These are phyloP conservation scores for Thielaviopsis ethacetica DNA, from an alignment of 2,329 filamentous ascomycete genomes.

Conservation along the genomic window DNA sequence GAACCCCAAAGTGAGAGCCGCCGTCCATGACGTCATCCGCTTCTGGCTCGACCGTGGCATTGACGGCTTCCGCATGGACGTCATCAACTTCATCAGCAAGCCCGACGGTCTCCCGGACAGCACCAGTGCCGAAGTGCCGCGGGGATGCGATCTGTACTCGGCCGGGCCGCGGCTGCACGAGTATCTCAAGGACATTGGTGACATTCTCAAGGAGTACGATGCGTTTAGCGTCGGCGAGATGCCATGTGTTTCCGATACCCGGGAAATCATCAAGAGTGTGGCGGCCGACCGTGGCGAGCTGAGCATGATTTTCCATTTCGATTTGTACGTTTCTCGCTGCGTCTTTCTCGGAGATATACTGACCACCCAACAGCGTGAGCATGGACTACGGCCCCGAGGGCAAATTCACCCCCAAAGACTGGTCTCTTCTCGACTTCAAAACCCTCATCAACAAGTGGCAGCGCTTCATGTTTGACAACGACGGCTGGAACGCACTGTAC, in stretches of 20 bases:
- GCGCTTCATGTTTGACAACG: constrained; percentile 38
- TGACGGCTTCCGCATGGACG: constrained; percentile 50
- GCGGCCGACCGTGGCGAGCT: constrained; percentile 40
- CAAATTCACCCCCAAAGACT: constrained; percentile 27
- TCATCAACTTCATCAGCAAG: constrained; percentile 53
- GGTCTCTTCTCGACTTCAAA: constrained; percentile 35
- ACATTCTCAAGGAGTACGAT: constrained; percentile 28
- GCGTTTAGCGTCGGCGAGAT: constrained; percentile 37
- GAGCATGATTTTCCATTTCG: constrained; percentile 61
- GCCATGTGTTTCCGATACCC: constrained; percentile 27
- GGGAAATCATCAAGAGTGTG: constrained; percentile 31
- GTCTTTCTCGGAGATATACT: neutral
- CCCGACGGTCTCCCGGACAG: constrained; percentile 37
- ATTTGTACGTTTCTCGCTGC: constrained; percentile 27
- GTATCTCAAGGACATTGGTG: constrained; percentile 28
- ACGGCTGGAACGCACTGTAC: constrained; percentile 49
- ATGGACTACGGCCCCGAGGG: constrained; percentile 29
- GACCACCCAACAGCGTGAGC: constrained; percentile 20
- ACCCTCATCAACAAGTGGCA: constrained; percentile 40
- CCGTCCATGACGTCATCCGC: constrained; percentile 50
- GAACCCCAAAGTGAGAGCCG: constrained; percentile 44
- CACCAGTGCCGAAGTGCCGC: constrained; percentile 15
- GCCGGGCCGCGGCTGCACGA: constrained; percentile 34
- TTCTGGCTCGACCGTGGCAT: constrained; percentile 60
- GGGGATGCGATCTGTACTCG: constrained; percentile 29